Evolutionary conservation across 2,329 filamentous ascomycete genomes (phyloP).

Genomic region (Akanthomyces muscarius): DNA sequence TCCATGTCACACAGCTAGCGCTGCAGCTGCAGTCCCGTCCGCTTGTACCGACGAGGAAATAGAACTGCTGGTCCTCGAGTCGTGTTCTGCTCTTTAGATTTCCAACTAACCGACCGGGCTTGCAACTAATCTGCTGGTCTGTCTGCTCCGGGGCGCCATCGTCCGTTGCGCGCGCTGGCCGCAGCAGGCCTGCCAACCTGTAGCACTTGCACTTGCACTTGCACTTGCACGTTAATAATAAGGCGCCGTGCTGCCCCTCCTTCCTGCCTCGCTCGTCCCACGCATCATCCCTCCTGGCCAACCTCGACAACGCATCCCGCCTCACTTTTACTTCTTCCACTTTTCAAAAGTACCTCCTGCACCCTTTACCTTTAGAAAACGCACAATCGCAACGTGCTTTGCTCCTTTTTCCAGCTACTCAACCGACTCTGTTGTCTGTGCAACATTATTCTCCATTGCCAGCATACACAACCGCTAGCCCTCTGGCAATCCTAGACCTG

Average conservation of each 20-base stretch:
- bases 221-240: neutral
- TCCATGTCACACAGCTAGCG: constrained; percentile 12
- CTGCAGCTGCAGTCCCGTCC: constrained; percentile 1
- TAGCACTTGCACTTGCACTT: too few relatives aligned
- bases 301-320: constrained; percentile 1
- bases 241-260: constrained; percentile 10
- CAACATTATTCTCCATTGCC: neutral
- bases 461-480: neutral
- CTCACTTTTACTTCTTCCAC: neutral
- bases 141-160: neutral
- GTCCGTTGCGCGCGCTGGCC: neutral
- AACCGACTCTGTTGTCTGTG: neutral
- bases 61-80: neutral
- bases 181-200: neutral
- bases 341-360: neutral
- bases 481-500: neutral
- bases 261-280: constrained; percentile 5
- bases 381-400: neutral
- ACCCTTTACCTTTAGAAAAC: neutral
- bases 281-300: neutral
- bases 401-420: neutral
- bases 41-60: constrained; percentile 6
- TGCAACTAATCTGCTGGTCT: too few relatives aligned
- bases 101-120: neutral
- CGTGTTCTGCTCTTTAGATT: neutral